Percentiles rank a stretch among this genome's conserved stretches.
These are phyloP conservation scores for Nemania sp. DNA, from an alignment of 2,329 filamentous ascomycete species.

Conservation along the genomic window DNA sequence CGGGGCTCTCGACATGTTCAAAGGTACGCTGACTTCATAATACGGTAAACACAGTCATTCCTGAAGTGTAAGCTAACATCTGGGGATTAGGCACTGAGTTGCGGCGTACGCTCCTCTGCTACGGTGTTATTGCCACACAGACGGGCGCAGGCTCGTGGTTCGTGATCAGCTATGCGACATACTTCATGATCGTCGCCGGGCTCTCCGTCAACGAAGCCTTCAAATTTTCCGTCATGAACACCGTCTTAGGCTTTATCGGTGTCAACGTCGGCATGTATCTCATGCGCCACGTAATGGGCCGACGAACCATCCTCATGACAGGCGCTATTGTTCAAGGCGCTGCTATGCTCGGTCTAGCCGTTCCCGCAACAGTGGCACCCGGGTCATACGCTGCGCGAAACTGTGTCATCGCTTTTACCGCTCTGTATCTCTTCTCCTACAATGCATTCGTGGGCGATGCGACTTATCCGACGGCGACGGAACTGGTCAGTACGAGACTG, in stretches of 20 bases:
- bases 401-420: constrained; percentile 42
- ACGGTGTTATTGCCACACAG: constrained; percentile 50
- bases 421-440: constrained; percentile 42
- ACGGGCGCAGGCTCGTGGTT: constrained; percentile 52
- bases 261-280: constrained; percentile 53
- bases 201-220: constrained; percentile 48
- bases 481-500: constrained; percentile 49
- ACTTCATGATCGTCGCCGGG: constrained; percentile 50
- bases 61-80: too few species aligned
- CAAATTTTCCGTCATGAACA: constrained; percentile 53
- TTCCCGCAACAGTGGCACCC: constrained; percentile 33
- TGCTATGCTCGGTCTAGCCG: constrained; percentile 49
- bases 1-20: constrained; percentile 45
- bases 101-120: constrained; percentile 54
- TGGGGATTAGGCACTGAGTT: constrained; percentile 51
- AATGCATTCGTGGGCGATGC: constrained; percentile 46
- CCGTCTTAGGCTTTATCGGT: constrained; percentile 52
- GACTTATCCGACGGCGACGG: constrained; percentile 47
- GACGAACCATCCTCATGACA: constrained; percentile 51
- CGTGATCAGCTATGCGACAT: constrained; percentile 53
- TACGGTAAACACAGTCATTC: too few species aligned
- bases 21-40: too few species aligned
- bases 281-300: constrained; percentile 51
- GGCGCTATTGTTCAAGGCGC: constrained; percentile 48
- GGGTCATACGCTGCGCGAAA: constrained; percentile 38